Evolutionary conservation across 139 green algal species (phyloP).

Genomic region (Diplosphaera chodatii): DNA sequence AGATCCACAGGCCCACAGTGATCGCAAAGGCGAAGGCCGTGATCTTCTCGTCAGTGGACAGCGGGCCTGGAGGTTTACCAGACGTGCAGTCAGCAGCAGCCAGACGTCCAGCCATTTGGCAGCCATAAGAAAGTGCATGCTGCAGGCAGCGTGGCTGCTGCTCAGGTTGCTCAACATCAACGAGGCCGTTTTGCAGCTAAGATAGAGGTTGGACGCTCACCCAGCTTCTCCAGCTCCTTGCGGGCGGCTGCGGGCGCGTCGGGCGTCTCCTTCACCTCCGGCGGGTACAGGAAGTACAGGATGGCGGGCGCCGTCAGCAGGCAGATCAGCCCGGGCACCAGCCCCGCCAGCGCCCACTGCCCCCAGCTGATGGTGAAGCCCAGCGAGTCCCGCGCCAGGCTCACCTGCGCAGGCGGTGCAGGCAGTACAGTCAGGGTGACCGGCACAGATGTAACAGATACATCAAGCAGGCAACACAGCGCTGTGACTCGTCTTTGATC

Average conservation of each 20-base stretch:
- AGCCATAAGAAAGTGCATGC: no score
- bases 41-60: slow-evolving; percentile 94
- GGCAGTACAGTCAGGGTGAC: no score
- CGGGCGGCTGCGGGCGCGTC: slow-evolving; percentile 83
- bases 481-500: no score
- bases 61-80: slow-evolving; percentile 50
- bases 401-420: neutral
- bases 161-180: no score
- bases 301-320: slow-evolving; percentile 82
- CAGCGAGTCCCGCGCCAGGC: slow-evolving; percentile 76
- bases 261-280: slow-evolving; percentile 89
- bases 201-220: no score
- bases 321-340: slow-evolving; percentile 84
- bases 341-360: slow-evolving; percentile 83
- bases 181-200: no score
- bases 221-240: slow-evolving; percentile 90
- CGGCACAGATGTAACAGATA: no score
- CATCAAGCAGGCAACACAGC: no score
- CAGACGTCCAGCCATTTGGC: no score
- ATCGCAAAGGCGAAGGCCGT: slow-evolving; percentile 79
- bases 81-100: no score
- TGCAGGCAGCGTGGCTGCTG: no score
- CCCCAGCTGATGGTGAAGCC: slow-evolving; percentile 79
- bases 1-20: slow-evolving; percentile 93
- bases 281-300: slow-evolving; percentile 94